Conservation (phyloP, 768 basidiomycete genomes). For the Amanita muscaria region DNA sequence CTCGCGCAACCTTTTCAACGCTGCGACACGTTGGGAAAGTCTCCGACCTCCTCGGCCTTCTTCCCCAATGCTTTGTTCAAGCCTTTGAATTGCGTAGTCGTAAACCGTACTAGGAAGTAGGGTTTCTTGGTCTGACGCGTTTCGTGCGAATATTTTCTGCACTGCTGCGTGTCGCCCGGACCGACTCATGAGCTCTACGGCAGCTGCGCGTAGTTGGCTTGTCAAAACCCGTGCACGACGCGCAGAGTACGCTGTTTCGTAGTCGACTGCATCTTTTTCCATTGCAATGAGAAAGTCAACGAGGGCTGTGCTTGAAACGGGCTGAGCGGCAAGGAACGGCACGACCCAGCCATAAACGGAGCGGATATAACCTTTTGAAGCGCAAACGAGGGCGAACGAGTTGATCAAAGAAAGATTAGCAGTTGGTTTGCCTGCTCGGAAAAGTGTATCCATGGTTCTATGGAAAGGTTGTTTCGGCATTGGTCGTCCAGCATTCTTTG, state of each 20-base stretch:
- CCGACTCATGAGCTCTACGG: neutral
- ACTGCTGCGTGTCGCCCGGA: neutral
- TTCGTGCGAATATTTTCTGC: neutral
- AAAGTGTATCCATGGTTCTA: slow-evolving; percentile 10
- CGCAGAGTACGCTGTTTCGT: neutral
- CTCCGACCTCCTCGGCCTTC: neutral
- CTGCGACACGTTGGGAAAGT: neutral
- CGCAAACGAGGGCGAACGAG: slow-evolving; percentile 14
- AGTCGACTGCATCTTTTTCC: neutral
- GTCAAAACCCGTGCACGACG: neutral
- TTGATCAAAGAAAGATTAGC: slow-evolving; percentile 10
- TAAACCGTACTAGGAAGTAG: neutral
- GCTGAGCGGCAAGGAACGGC: slow-evolving; percentile 6
- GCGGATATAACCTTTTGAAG: slow-evolving; percentile 16
- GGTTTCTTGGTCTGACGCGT: neutral
- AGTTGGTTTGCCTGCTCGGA: slow-evolving; percentile 13
- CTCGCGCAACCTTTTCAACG: neutral
- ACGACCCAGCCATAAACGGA: slow-evolving; percentile 12
- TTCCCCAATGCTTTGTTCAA: neutral
- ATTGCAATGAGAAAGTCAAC: neutral
- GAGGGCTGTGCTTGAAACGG: neutral
- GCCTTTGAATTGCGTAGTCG: neutral
- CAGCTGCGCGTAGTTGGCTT: slow-evolving; percentile 1
- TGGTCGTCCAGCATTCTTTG: neutral
- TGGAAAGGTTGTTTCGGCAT: slow-evolving; percentile 1